Evolutionary conservation across 768 basidiomycete species (phyloP).

Genomic region (Termitomyces sp.): DNA sequence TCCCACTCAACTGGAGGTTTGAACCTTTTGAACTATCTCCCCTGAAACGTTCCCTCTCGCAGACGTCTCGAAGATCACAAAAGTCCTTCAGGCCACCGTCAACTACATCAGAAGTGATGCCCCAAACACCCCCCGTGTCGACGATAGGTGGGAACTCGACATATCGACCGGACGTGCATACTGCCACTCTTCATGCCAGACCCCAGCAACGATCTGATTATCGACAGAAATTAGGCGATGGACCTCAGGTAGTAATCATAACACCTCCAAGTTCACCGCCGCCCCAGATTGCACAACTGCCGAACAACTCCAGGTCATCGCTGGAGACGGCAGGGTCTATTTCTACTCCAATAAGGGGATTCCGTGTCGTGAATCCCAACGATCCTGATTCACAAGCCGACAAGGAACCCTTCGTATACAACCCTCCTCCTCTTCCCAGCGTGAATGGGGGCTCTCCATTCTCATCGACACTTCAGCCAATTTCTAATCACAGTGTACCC

Average conservation of each 20-base stretch:
- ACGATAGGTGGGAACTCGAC: neutral
- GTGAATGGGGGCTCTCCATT: conserved; percentile 12
- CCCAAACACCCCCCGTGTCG: conserved; percentile 2
- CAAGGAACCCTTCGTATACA: conserved; percentile 16
- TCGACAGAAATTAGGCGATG: conserved; percentile 11
- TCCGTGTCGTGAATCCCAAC: conserved; percentile 32
- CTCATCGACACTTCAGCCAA: conserved; percentile 19
- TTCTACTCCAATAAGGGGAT: conserved; percentile 24
- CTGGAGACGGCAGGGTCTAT: conserved; percentile 16
- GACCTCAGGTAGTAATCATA: conserved; percentile 35
- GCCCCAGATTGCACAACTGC: conserved; percentile 1
- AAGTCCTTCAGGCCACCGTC: conserved; percentile 2
- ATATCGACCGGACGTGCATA: neutral
- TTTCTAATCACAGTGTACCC: conserved; percentile 2
- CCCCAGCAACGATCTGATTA: conserved; percentile 1
- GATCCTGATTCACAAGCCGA: conserved; percentile 26
- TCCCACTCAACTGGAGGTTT: conserved; percentile 54
- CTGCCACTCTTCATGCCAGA: neutral
- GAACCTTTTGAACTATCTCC: conserved; percentile 12
- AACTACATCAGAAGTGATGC: neutral
- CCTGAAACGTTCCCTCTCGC: conserved; percentile 9
- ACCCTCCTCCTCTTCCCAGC: conserved; percentile 21
- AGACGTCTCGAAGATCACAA: conserved; percentile 12
- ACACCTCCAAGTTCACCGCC: conserved; percentile 29
- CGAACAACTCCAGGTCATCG: conserved; percentile 15